Conservation (phyloP, 2,329 filamentous ascomycete species). For the Trichoderma sp. region DNA sequence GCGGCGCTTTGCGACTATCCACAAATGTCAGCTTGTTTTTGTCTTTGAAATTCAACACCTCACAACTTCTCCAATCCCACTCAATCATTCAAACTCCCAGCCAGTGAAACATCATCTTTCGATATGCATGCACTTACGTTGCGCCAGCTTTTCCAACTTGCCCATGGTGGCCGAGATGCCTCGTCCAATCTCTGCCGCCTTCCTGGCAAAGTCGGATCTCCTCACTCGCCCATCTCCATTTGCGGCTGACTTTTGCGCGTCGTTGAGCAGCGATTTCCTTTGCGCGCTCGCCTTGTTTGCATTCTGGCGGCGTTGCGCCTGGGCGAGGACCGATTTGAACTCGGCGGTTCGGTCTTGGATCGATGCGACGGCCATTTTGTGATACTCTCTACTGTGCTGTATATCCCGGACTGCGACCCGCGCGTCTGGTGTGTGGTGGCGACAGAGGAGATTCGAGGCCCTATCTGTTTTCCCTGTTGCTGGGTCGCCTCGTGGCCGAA, state of each 20-base stretch:
- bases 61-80: background rate
- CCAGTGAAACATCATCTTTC: background rate
- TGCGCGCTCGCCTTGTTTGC: conserved; percentile 77
- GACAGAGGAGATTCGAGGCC: background rate
- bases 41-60: background rate
- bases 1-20: conserved; percentile 84
- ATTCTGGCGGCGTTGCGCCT: conserved; percentile 80
- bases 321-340: conserved; percentile 87
- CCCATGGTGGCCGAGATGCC: conserved; percentile 92
- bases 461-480: background rate
- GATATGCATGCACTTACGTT: conserved; percentile 59
- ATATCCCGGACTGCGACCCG: conserved; percentile 41
- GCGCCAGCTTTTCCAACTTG: conserved; percentile 90
- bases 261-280: conserved; percentile 76
- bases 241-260: conserved; percentile 69
- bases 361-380: conserved; percentile 65
- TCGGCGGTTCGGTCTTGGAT: conserved; percentile 97
- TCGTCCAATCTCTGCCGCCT: conserved; percentile 87
- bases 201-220: conserved; percentile 89
- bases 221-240: conserved; percentile 58
- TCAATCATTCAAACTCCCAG: background rate
- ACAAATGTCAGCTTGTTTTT: conserved; percentile 24
- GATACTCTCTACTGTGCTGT: conserved; percentile 29
- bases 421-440: conserved; percentile 34
- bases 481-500: conserved; percentile 4